Conservation (phyloP, 208 protist genomes). For the Sergeia podlipaevii region DNA sequence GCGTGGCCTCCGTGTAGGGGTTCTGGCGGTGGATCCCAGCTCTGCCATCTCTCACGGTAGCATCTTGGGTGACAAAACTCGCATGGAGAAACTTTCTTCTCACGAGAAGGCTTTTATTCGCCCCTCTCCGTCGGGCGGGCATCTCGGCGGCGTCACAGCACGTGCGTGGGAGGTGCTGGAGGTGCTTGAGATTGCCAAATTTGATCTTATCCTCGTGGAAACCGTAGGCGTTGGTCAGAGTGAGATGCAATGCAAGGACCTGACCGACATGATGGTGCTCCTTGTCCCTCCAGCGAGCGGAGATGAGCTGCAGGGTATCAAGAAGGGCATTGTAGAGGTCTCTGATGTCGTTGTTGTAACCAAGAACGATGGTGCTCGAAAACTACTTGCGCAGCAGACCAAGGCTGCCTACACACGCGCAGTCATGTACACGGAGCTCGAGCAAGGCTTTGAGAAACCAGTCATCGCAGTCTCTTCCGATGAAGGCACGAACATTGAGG, state of each 20-base stretch:
- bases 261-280: slow-evolving; percentile 92
- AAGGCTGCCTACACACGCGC: slow-evolving; percentile 40
- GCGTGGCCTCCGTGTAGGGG: slow-evolving; percentile 50
- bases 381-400: slow-evolving; percentile 38
- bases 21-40: slow-evolving; percentile 93
- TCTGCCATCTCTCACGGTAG: slow-evolving; percentile 83
- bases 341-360: slow-evolving; percentile 94
- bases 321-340: slow-evolving; percentile 94
- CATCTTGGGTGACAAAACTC: slow-evolving; percentile 96
- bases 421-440: slow-evolving; percentile 45
- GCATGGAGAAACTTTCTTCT: slow-evolving; percentile 89
- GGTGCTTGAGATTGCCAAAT: slow-evolving; percentile 91
- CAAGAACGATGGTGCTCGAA: slow-evolving; percentile 87
- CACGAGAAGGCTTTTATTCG: slow-evolving; percentile 88
- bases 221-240: slow-evolving; percentile 96
- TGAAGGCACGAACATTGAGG: slow-evolving; percentile 24
- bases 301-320: slow-evolving; percentile 94
- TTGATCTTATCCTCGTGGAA: slow-evolving; percentile 93
- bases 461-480: slow-evolving; percentile 40
- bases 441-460: slow-evolving; percentile 41
- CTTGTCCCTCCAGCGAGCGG: slow-evolving; percentile 90
- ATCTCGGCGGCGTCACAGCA: slow-evolving; percentile 90
- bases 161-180: slow-evolving; percentile 88
- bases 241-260: slow-evolving; percentile 78
- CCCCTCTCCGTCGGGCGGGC: slow-evolving; percentile 85